Base-by-base conservation (phyloP, 2,329 filamentous ascomycete genomes). In the Sporothrix inflata region DNA sequence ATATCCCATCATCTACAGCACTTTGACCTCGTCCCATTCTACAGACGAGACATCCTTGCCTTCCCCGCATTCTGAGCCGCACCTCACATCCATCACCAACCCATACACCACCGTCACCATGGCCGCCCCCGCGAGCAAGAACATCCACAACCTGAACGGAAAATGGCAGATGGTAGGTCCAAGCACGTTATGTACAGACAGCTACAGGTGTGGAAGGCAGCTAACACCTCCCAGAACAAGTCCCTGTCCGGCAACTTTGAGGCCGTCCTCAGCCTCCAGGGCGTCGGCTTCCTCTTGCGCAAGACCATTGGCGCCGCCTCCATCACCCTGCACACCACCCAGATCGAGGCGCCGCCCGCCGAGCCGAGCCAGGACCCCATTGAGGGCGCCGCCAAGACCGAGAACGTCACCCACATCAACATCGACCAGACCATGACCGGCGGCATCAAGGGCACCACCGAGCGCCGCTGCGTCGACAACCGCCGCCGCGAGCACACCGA, bases 341-440 rank as follows among this genome's bases (percentile, higher is more conserved):
- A 90, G 79, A 88, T 85, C 82, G 76, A 78, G 42, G 86, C 79
- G 9, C 78, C 83, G 14, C 84, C 84, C 65, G 78, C 78, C 76
- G 78, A 79, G 51, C 77, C 78, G 72, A 77, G 83, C 72, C 82
- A 85, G 45, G 74, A 71, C 30, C 77, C 78, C 4, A 73, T 76
- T 16, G 75, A 76, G 27, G 70, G 63, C 19, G 51, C 49, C 8
- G 75, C 75, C 21, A 49, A 73, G 19, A 63, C 30, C 19, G 63
- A 74, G 0, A 45, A 27, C 16, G 71, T 87, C 73, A 83, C 85
- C 72, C 89, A 91, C 83, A 87, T 96, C 81, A 87, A 92, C 81
- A 90, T 94, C 78, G 87, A 89, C 72, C 93, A 97, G 83, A 84
- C 87, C 63, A 85, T 88, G 49, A 92, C 91, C 9, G 93, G 90